Percentiles rank a stretch among this genome's conserved stretches.
These are phyloP conservation scores for Solanum dulcamara DNA, from an alignment of 257 asterid species.

Conservation along the genomic window DNA sequence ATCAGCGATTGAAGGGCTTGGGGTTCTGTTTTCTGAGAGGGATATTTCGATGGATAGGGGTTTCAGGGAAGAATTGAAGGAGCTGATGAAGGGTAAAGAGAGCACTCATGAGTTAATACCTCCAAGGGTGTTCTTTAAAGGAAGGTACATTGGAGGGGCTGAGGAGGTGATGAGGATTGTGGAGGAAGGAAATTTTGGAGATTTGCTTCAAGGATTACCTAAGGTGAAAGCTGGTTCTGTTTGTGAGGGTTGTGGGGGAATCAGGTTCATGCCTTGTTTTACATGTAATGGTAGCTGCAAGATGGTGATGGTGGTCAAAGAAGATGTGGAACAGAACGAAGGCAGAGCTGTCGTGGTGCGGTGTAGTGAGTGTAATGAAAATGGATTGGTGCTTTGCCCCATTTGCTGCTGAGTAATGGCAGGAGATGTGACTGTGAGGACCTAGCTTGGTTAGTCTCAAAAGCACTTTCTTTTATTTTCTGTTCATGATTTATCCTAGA, in stretches of 20 bases:
- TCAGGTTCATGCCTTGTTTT: slow-evolving; percentile 71
- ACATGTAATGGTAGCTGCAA: slow-evolving; percentile 75
- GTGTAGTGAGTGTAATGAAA: slow-evolving; percentile 69
- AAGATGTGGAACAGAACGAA: slow-evolving; percentile 1
- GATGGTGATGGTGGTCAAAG: slow-evolving; percentile 23
- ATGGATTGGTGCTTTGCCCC: slow-evolving; percentile 74
- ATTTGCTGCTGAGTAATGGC: slow-evolving; percentile 36
- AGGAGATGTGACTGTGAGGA: neutral
- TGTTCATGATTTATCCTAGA: neutral
- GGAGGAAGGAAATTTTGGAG: slow-evolving; percentile 50
- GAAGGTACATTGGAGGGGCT: slow-evolving; percentile 72
- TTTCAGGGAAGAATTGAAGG: slow-evolving; percentile 57
- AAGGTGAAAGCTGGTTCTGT: slow-evolving; percentile 34
- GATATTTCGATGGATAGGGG: slow-evolving; percentile 85
- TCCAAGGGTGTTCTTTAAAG: slow-evolving; percentile 66
- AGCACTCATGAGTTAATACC: slow-evolving; percentile 37
- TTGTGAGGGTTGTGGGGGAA: slow-evolving; percentile 80
- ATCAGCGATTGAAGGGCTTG: slow-evolving; percentile 45
- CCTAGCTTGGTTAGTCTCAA: neutral
- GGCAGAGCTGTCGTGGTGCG: slow-evolving; percentile 27
- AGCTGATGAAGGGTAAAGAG: slow-evolving; percentile 42
- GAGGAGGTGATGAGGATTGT: slow-evolving; percentile 58
- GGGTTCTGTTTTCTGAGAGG: slow-evolving; percentile 53
- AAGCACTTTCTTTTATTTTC: neutral
- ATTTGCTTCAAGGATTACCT: slow-evolving; percentile 55